Percentiles rank a stretch among this genome's conserved stretches.
Conservation (phyloP, 1,284 basidiomycete species). For the Ustilago tritici region DNA sequence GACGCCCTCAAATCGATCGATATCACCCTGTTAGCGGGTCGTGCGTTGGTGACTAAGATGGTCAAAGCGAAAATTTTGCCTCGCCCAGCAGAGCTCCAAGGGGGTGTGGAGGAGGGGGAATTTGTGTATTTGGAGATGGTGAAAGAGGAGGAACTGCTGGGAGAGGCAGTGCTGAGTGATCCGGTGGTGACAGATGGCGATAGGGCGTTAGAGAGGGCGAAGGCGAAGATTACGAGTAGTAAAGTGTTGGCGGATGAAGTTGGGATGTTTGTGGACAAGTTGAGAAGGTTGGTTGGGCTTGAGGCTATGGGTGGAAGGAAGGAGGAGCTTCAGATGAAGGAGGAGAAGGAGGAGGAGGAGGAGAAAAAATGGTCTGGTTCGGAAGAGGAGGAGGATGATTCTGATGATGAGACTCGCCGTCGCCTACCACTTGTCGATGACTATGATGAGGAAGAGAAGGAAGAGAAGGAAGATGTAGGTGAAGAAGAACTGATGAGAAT, state of each 20-base stretch:
- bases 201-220: slow-evolving; percentile 75
- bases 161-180: slow-evolving; percentile 49
- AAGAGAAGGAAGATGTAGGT: slow-evolving; percentile 26
- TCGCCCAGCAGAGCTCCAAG: slow-evolving; percentile 11
- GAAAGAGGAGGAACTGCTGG: slow-evolving; percentile 58
- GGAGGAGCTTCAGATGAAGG: slow-evolving; percentile 20
- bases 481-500: slow-evolving; percentile 40
- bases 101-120: background rate
- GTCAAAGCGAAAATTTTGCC: slow-evolving; percentile 58
- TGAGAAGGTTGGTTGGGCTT: slow-evolving; percentile 39
- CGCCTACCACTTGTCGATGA: slow-evolving; percentile 9
- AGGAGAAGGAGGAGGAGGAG: slow-evolving; percentile 43
- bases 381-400: slow-evolving; percentile 51
- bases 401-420: slow-evolving; percentile 20
- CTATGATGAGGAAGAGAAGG: slow-evolving; percentile 28
- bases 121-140: slow-evolving; percentile 32
- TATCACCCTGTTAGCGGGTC: slow-evolving; percentile 34
- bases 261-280: slow-evolving; percentile 73
- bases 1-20: slow-evolving; percentile 76
- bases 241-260: slow-evolving; percentile 79
- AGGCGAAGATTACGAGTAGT: slow-evolving; percentile 81
- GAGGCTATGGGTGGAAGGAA: slow-evolving; percentile 13
- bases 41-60: slow-evolving; percentile 57
- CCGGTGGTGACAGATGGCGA: slow-evolving; percentile 11
- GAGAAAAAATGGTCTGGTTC: slow-evolving; percentile 51